phyloP scores from a whole-genome alignment of 2,329 filamentous ascomycete species.

The Ascochyta clinopodiicola region DNA sequence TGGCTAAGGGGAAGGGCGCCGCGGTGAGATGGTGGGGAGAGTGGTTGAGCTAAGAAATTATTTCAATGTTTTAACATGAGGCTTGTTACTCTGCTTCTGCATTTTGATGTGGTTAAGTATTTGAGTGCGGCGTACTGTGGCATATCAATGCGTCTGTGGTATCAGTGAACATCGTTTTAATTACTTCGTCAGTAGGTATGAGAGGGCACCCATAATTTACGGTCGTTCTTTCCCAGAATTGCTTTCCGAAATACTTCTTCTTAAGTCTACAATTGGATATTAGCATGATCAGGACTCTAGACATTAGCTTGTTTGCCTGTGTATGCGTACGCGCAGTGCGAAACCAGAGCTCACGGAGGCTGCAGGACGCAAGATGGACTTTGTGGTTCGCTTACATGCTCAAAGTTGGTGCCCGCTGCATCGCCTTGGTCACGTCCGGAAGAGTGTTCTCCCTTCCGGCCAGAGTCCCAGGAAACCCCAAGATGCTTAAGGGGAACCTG shows the following conservation, averaged over 20 bases:
- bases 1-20: conserved; percentile 28
- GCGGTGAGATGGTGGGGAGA: conserved; percentile 20
- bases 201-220: background rate
- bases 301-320: background rate
- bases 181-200: background rate
- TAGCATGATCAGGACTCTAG: background rate
- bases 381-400: no score
- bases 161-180: background rate
- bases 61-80: background rate
- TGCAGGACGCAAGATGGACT: no score
- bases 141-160: background rate
- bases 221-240: background rate
- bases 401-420: no score
- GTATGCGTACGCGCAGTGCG: background rate
- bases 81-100: background rate
- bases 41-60: conserved; percentile 8
- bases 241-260: background rate
- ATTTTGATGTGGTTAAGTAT: background rate
- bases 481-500: no score
- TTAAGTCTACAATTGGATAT: background rate
- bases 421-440: no score
- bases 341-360: background rate
- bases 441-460: no score
- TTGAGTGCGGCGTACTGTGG: background rate
- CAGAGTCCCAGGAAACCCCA: no score